These are phyloP conservation scores for Podaxis mareebaensis DNA, from an alignment of 768 basidiomycete genomes.

Conservation along the genomic window DNA sequence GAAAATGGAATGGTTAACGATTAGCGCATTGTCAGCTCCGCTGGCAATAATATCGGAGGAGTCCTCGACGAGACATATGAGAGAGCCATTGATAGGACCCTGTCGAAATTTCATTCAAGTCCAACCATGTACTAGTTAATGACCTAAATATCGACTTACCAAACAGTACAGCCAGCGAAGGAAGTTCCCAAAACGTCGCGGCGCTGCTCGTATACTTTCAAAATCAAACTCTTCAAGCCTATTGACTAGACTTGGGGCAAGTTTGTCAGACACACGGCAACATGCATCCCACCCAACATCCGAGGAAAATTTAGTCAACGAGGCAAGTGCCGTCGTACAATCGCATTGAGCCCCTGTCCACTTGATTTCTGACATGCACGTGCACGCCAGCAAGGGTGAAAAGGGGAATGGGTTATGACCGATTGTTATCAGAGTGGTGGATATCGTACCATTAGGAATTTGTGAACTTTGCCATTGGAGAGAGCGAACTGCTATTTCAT, in stretches of 20 bases:
- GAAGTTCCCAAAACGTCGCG: background rate
- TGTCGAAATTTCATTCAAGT: too few relatives aligned
- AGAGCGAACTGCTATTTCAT: background rate
- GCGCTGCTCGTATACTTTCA: background rate
- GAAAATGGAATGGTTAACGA: background rate
- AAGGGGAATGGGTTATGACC: background rate
- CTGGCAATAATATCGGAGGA: background rate
- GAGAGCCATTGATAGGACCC: too few relatives aligned
- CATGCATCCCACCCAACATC: background rate
- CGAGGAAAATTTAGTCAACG: background rate
- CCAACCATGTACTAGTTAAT: background rate
- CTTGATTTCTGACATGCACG: too few relatives aligned
- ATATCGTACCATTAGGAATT: background rate
- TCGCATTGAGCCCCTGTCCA: too few relatives aligned
- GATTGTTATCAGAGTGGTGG: background rate
- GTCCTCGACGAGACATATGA: background rate
- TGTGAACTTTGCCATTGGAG: background rate
- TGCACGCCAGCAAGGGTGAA: too few relatives aligned
- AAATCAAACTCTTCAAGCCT: background rate
- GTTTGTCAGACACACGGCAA: background rate
- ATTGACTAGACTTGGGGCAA: background rate
- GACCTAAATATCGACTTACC: background rate
- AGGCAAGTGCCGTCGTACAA: background rate
- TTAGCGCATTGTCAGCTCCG: background rate
- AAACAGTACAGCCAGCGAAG: background rate